Percentiles rank a stretch among this genome's conserved stretches.
Conservation (phyloP, 306 rosid genomes). For the Rosa rugosa region DNA sequence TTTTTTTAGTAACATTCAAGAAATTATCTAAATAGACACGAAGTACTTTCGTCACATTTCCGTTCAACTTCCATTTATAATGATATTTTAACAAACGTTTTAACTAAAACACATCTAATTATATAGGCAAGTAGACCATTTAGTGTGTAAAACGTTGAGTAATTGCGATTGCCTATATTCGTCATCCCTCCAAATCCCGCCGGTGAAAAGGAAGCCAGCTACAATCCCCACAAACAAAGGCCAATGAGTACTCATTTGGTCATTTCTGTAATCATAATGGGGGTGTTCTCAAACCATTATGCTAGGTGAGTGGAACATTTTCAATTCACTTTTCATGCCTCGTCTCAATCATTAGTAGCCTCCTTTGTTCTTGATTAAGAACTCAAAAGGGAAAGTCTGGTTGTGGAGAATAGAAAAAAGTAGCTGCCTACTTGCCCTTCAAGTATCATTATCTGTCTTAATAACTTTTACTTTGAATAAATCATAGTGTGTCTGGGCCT, state of each 20-base stretch:
- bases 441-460: slow-evolving; percentile 42
- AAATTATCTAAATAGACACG: neutral
- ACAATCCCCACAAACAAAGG: neutral
- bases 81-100: neutral
- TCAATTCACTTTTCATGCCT: slow-evolving; percentile 29
- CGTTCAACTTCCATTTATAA: neutral
- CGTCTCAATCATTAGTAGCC: slow-evolving; percentile 34
- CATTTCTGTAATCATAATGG: neutral
- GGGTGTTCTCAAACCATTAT: neutral
- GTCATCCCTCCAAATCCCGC: neutral
- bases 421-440: slow-evolving; percentile 23
- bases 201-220: neutral
- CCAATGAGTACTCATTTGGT: neutral
- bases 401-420: neutral
- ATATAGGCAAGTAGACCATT: neutral
- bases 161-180: neutral
- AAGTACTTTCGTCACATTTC: neutral
- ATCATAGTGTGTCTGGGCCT: slow-evolving; percentile 3
- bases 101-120: neutral
- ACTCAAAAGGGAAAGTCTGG: neutral
- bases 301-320: slow-evolving; percentile 24
- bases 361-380: neutral
- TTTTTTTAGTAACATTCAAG: neutral
- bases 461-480: slow-evolving; percentile 19
- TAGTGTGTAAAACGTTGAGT: neutral